phyloP scores from a whole-genome alignment of 768 basidiomycete species.

The Russula vinacea region DNA sequence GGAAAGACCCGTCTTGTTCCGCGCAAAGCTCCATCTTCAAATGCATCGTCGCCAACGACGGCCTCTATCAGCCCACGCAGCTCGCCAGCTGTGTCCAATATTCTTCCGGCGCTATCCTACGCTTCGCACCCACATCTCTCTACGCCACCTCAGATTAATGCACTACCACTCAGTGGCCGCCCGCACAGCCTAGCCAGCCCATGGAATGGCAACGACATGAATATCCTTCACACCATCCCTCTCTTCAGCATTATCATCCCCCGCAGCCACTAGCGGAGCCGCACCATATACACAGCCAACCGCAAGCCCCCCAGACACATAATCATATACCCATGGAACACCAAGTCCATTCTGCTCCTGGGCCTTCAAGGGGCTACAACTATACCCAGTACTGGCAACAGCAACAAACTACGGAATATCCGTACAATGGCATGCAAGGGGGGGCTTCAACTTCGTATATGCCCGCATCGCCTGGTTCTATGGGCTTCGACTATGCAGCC shows the following conservation, averaged over 20 bases:
- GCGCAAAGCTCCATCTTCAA: slow-evolving; percentile 42
- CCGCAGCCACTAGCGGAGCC: slow-evolving; percentile 6
- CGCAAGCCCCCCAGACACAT: slow-evolving; percentile 12
- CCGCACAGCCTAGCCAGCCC: slow-evolving; percentile 8
- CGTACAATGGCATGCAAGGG: slow-evolving; percentile 21
- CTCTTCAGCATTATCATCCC: slow-evolving; percentile 16
- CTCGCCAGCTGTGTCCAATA: slow-evolving; percentile 28
- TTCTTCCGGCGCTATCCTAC: slow-evolving; percentile 40
- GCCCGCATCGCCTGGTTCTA: slow-evolving; percentile 24
- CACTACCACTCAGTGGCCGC: slow-evolving; percentile 7
- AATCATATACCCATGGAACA: slow-evolving; percentile 24
- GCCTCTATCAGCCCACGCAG: slow-evolving; percentile 38
- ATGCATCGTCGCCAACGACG: slow-evolving; percentile 36
- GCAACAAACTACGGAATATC: slow-evolving; percentile 21
- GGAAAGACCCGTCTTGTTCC: slow-evolving; percentile 63
- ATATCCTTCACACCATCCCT: slow-evolving; percentile 8
- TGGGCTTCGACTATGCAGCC: slow-evolving; percentile 30
- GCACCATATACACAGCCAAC: slow-evolving; percentile 17
- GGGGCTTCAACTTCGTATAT: slow-evolving; percentile 12
- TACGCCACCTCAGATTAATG: slow-evolving; percentile 42
- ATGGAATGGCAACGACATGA: slow-evolving; percentile 16
- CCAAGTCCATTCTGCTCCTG: slow-evolving; percentile 15
- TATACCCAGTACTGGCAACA: slow-evolving; percentile 30
- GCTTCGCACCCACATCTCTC: slow-evolving; percentile 40
- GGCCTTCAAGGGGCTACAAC: slow-evolving; percentile 21